Evolutionary conservation across 208 protist species (phyloP), one percentile per base, ranked within the genome.

Genomic region (Strigomonas oncopelti): DNA sequence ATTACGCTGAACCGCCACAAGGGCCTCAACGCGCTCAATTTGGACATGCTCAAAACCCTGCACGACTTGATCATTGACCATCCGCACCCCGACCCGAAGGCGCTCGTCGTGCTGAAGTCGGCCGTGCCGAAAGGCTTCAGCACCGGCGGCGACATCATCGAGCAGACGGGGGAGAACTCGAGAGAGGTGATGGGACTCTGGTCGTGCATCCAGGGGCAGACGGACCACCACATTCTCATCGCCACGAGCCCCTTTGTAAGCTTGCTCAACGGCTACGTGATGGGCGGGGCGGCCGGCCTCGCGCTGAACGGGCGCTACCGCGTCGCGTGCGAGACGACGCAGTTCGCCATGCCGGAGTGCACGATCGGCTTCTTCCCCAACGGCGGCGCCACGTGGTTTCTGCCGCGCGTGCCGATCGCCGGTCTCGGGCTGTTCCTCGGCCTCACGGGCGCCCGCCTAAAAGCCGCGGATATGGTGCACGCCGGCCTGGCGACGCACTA

Each of bases 261-360:
- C 61, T 85, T 59, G 79, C 74, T 65, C 67, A 79, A 89, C 54
- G 87, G 87, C 0, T 81, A 88, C 48, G 79, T 85, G 13, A 88
- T 91, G 83, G 88, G 88, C n/a, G 85, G 83, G 13, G 88, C 78
- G 46, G 83, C 87, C 8, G 88, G 85, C 14, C 29, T 91, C 18
- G 77, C 78, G 16, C 61, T 91, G 24, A 78, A 90, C 56, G 83
- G 77, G 20, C 67, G 72, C 1, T 81, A 88, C 58, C 77, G 88
- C 38, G 77, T 94, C 24, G 80, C 76, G 32, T 85, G 77, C 25
- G 88, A 94, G 65, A 72, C 61, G 29, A 78, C 85, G 14, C 31
- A 78, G n/a, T 90, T 91, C 72, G 88, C 88, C 32, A 94, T 94
- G 88, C 88, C 88, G 5, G 88, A 94, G 64, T 85, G 72, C 18